phyloP scores from a whole-genome alignment of 768 basidiomycete genomes.

The Termitomyces sp. region DNA sequence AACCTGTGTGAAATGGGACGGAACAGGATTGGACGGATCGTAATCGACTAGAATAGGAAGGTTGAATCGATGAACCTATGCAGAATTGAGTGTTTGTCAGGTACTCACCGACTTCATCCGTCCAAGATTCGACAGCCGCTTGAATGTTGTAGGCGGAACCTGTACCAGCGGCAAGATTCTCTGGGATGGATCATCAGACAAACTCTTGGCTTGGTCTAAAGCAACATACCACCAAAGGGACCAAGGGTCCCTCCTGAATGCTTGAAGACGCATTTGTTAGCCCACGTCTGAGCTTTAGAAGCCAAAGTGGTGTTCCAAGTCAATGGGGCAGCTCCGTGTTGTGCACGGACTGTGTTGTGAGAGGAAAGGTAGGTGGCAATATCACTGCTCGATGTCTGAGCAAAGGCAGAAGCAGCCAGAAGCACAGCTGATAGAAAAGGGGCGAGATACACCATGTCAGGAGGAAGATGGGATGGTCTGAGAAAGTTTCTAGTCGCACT shows the following conservation, averaged over 20 bases:
- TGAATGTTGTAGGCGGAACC: slow-evolving; percentile 46
- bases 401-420: slow-evolving; percentile 33
- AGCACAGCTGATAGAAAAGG: slow-evolving; percentile 30
- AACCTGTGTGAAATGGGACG: slow-evolving; percentile 74
- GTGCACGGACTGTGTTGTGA: slow-evolving; percentile 61
- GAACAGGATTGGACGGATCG: slow-evolving; percentile 49
- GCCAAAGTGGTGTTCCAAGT: slow-evolving; percentile 64
- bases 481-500: slow-evolving; percentile 1
- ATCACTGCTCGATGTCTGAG: slow-evolving; percentile 40
- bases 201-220: not conserved
- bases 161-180: slow-evolving; percentile 74
- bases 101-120: slow-evolving; percentile 61
- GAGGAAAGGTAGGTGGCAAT: slow-evolving; percentile 49
- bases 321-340: slow-evolving; percentile 61
- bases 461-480: slow-evolving; percentile 18
- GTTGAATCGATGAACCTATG: not conserved
- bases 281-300: slow-evolving; percentile 64
- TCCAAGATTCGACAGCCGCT: slow-evolving; percentile 57
- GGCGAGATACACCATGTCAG: slow-evolving; percentile 34
- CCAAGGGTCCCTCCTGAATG: slow-evolving; percentile 71
- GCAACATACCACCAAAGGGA: slow-evolving; percentile 52
- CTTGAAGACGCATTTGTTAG: slow-evolving; percentile 59
- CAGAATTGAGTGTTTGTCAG: not conserved
- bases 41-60: slow-evolving; percentile 42
- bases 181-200: slow-evolving; percentile 28